phyloP scores from a whole-genome alignment of 345 rosid genomes.

The Lenwebbia sp. region DNA sequence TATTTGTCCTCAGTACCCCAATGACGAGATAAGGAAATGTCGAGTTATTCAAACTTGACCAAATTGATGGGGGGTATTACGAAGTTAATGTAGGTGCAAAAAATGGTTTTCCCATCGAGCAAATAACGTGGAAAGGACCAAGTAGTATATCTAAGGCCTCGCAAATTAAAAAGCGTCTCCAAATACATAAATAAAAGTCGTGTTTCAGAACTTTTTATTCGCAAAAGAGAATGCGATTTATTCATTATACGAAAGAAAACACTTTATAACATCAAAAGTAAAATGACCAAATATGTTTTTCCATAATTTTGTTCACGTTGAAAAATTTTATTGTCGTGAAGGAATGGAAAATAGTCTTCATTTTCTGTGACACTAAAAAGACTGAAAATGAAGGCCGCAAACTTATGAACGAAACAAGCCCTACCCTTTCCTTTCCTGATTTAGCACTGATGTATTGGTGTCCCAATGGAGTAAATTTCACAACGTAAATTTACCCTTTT shows the following conservation, averaged over 20 bases:
- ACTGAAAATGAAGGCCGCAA: neutral
- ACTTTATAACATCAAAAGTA: neutral
- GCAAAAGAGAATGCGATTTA: neutral
- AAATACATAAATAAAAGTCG: neutral
- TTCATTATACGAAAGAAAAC: neutral
- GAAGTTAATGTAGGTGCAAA: neutral
- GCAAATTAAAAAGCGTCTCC: neutral
- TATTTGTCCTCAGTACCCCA: neutral
- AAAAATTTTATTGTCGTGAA: neutral
- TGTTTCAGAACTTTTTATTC: neutral
- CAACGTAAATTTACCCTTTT: neutral
- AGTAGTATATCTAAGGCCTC: neutral
- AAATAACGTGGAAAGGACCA: neutral
- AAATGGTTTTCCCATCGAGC: neutral
- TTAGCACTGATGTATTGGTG: neutral
- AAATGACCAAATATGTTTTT: neutral
- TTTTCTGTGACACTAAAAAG: neutral
- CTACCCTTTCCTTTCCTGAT: neutral
- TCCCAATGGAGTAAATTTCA: neutral
- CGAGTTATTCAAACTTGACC: neutral
- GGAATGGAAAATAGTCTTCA: neutral
- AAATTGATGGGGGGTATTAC: neutral
- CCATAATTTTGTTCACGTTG: neutral
- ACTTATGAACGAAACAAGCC: neutral
- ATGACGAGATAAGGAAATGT: neutral